Evolutionary conservation across 2,329 filamentous ascomycete species (phyloP), one percentile per base, ranked within the genome.

Genomic region (Alternaria dauci): DNA sequence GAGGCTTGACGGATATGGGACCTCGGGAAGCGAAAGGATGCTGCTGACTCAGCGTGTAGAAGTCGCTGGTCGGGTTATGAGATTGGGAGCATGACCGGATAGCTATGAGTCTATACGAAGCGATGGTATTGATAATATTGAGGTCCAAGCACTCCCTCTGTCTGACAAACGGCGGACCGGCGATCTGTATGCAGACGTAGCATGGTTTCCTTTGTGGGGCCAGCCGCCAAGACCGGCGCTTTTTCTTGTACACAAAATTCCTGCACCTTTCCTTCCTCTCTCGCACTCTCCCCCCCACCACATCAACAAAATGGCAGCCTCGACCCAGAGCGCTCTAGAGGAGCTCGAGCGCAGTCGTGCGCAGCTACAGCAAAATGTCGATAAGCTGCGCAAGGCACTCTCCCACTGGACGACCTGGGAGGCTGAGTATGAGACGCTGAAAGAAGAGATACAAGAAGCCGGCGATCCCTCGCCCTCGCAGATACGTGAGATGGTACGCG

Each of bases 321-420:
- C 71, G 7, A 62, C 66, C 23, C 66, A 80, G 53, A 83, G 87
- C 67, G 84, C 84, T 55, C 84, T 93, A 52, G 81, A 87, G 44
- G 86, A 89, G 71, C 85, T 96, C 42, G 93, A 96, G 77, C 86
- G 86, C 62, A 91, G 94, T 73, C 87, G 92, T 16, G 82, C 86
- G 67, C 85, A 89, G 62, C 88, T 98, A 8, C 92, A 97, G 77
- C 86, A 88, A 38, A 93, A 90, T 66, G 86, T 96, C 47, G 81
- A 84, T 51, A 88, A 92, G 75, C 86, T 98, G 20, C 87, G 87
- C 56, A 88, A 90, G 71, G 89, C 91, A 7, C 84, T 98, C 54
- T 88, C 89, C 63, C 90, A 96, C 81, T 99, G 94, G 94, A 91
- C 92, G 66, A 89, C 89, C 55, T 96, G 92, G 87, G 94, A 96